Percentiles rank a stretch among this genome's conserved stretches.
Conservation (phyloP, 768 basidiomycete species). For the Tulasnella sp. region DNA sequence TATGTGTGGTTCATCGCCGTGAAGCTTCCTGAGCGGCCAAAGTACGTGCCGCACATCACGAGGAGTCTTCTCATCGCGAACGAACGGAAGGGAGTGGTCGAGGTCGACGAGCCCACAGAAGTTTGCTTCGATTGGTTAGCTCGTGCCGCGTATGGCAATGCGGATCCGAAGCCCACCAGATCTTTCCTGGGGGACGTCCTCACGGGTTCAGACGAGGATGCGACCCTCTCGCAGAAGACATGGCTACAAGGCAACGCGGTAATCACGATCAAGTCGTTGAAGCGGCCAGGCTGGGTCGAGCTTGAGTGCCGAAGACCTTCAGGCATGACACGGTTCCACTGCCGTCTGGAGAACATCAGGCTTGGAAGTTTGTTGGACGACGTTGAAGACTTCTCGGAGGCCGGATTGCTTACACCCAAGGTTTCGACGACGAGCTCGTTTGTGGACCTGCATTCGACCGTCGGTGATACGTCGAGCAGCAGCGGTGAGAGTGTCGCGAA, state of each 20-base stretch:
- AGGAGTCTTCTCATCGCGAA: constrained; percentile 85
- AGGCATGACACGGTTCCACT: constrained; percentile 82
- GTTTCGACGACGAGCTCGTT: constrained; percentile 12
- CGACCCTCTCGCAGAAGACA: constrained; percentile 61
- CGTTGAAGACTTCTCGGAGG: constrained; percentile 39
- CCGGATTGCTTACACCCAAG: constrained; percentile 38
- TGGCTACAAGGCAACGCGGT: constrained; percentile 88
- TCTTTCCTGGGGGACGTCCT: constrained; percentile 80
- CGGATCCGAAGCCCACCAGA: constrained; percentile 84
- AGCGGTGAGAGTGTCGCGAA: not conserved
- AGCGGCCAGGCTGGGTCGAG: constrained; percentile 84
- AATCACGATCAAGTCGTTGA: constrained; percentile 75
- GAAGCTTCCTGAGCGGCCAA: constrained; percentile 76
- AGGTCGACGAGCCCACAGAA: constrained; percentile 87
- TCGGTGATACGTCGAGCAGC: not conserved
- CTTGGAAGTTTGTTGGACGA: constrained; percentile 63
- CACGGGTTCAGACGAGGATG: constrained; percentile 50
- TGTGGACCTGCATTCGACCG: not conserved
- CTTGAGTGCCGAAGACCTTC: constrained; percentile 84
- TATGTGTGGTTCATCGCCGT: constrained; percentile 95
- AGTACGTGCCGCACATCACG: constrained; percentile 83
- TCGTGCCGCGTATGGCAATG: constrained; percentile 90
- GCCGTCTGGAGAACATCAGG: constrained; percentile 86
- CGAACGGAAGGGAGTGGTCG: constrained; percentile 57
- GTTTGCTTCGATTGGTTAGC: constrained; percentile 99